A percentile compares a stretch with the other conserved stretches of the same genome.
Evolutionary conservation across 2,329 filamentous ascomycete species (phyloP).

Genomic region (Trichoderma citrinoviride): DNA sequence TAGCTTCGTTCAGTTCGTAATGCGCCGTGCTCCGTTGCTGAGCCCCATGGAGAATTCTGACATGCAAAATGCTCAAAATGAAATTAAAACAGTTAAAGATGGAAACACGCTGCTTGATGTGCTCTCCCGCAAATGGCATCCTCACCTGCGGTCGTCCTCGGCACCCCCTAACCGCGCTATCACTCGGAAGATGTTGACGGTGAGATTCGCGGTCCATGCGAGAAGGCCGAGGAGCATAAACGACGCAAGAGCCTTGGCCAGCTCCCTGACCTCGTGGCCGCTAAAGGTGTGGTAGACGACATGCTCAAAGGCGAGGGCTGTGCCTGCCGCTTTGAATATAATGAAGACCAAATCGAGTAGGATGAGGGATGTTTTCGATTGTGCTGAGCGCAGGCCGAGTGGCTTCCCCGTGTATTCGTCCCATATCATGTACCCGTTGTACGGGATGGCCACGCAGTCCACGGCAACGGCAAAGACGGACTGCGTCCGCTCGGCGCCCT

Average conservation of each 20-base stretch:
- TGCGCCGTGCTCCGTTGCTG: not conserved
- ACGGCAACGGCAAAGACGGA: conserved; percentile 86
- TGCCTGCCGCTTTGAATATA: conserved; percentile 92
- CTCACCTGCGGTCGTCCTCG: conserved; percentile 41
- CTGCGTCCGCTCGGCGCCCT: conserved; percentile 63
- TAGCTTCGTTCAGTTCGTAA: conserved; percentile 2
- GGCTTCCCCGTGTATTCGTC: conserved; percentile 97
- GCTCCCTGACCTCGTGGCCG: conserved; percentile 46
- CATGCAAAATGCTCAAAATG: not conserved
- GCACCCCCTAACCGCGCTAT: conserved; percentile 60
- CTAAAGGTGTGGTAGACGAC: conserved; percentile 57
- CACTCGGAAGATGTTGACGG: conserved; percentile 74
- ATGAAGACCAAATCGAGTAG: conserved; percentile 95
- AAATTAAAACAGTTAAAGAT: not conserved
- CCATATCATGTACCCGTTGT: conserved; percentile 89
- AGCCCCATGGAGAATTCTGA: not conserved
- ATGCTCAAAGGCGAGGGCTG: conserved; percentile 84
- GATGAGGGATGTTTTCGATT: conserved; percentile 84
- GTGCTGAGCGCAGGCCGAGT: conserved; percentile 77
- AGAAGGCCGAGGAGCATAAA: conserved; percentile 79
- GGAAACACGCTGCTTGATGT: not conserved
- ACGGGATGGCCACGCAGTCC: conserved; percentile 83
- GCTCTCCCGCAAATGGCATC: not conserved
- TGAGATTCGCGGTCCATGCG: conserved; percentile 88
- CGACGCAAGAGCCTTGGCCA: conserved; percentile 67